Percentiles rank a stretch among this genome's conserved stretches.
These are phyloP conservation scores for Mrakiaceae sp. DNA, from an alignment of 1,284 basidiomycete genomes.

Conservation along the genomic window DNA sequence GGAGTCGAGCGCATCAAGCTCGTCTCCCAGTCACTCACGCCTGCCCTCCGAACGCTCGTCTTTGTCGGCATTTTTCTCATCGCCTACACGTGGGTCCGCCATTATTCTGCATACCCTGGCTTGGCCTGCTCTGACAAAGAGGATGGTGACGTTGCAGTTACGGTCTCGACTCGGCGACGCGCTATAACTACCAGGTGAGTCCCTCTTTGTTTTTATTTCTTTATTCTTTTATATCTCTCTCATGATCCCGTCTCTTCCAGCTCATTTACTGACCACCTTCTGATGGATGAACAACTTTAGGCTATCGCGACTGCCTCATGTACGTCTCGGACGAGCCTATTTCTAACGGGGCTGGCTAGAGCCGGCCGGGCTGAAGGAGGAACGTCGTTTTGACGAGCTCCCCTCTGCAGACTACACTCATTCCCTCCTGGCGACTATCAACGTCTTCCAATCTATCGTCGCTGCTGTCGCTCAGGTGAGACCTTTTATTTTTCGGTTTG, in stretches of 20 bases:
- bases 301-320: neutral
- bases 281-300: neutral
- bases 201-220: neutral
- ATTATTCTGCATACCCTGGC: neutral
- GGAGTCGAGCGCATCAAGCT: neutral
- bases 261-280: neutral
- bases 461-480: constrained; percentile 24
- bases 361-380: neutral
- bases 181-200: neutral
- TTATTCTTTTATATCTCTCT: neutral
- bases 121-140: neutral
- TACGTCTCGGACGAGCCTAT: neutral
- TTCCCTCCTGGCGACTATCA: constrained; percentile 27
- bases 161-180: neutral
- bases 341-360: too few relatives aligned
- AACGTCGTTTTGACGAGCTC: neutral
- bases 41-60: neutral
- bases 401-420: neutral
- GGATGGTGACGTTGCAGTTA: neutral
- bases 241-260: neutral
- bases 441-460: constrained; percentile 28
- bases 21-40: neutral
- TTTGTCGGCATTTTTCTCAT: neutral
- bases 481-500: constrained; percentile 16
- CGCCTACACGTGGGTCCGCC: neutral